Evolutionary conservation across 148 eudicot species (phyloP).

Genomic region (Gaultheria prostrata): DNA sequence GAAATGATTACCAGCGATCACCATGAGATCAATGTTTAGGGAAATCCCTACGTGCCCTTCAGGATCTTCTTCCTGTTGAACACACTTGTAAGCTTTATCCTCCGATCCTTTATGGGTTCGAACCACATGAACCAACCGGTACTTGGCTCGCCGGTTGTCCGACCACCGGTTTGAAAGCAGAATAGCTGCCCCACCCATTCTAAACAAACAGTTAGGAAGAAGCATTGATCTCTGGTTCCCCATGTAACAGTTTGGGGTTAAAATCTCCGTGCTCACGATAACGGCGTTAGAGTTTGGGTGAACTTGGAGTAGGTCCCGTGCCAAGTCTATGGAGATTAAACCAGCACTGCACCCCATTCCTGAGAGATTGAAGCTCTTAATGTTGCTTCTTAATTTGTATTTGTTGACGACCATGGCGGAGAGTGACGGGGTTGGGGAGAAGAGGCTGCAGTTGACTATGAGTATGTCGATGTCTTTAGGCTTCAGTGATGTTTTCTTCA

Average conservation of each 20-base stretch:
- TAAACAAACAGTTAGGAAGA: constrained; percentile 25
- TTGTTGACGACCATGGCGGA: constrained; percentile 29
- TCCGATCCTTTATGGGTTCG: constrained; percentile 27
- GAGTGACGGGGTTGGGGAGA: constrained; percentile 21
- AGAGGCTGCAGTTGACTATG: constrained; percentile 23
- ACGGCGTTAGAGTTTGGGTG: constrained; percentile 28
- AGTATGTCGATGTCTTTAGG: constrained; percentile 29
- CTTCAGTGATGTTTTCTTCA: constrained; percentile 20
- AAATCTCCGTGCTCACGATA: constrained; percentile 25
- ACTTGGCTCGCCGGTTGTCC: constrained; percentile 19
- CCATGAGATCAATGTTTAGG: constrained; percentile 22
- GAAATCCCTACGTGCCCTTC: constrained; percentile 20
- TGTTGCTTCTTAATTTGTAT: constrained; percentile 23
- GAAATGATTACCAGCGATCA: constrained; percentile 4
- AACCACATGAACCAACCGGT: constrained; percentile 20
- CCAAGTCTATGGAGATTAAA: constrained; percentile 21
- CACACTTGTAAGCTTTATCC: constrained; percentile 21
- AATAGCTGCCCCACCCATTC: constrained; percentile 29
- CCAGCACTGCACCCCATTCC: constrained; percentile 33
- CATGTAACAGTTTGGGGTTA: constrained; percentile 19
- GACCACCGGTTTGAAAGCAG: constrained; percentile 23
- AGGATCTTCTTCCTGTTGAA: constrained; percentile 22
- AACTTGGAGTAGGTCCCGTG: constrained; percentile 19
- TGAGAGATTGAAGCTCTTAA: constrained; percentile 23
- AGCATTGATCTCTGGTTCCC: constrained; percentile 30